phyloP scores from a whole-genome alignment of 169 alveolate species.

The Neospora caninum region DNA sequence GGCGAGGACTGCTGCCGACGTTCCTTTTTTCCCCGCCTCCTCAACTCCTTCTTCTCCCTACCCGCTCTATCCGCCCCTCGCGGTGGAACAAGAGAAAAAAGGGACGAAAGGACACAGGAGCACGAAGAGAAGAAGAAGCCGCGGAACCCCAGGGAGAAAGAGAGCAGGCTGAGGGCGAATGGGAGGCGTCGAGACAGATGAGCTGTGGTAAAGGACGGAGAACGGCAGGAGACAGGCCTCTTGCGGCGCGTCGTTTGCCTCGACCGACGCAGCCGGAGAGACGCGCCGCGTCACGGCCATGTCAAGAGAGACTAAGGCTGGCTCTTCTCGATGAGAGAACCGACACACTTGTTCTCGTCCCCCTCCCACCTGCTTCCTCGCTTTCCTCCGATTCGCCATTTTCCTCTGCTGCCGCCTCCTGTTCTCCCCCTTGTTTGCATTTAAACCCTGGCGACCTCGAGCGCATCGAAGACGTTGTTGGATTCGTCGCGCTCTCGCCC shows the following conservation, averaged over 20 bases:
- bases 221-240: no score
- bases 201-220: no score
- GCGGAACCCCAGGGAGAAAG: not conserved
- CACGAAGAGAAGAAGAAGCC: not conserved
- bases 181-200: no score
- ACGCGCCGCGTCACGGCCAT: not conserved
- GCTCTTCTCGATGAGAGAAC: not conserved
- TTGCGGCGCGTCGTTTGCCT: no score
- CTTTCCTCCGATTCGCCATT: not conserved
- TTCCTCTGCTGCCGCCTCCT: not conserved
- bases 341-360: not conserved
- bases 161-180: not conserved
- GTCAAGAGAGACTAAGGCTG: not conserved
- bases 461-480: not conserved
- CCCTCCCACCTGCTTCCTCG: not conserved
- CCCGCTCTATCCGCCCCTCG: not conserved
- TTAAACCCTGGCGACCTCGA: not conserved
- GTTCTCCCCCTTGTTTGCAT: not conserved
- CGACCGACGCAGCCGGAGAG: no score
- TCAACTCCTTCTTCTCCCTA: not conserved
- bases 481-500: not conserved
- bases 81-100: not conserved
- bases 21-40: not conserved
- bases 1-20: conserved; percentile 2
- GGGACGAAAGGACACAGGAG: not conserved